phyloP scores from a whole-genome alignment of 2,329 filamentous ascomycete genomes.

The Zasmidium cellare region DNA sequence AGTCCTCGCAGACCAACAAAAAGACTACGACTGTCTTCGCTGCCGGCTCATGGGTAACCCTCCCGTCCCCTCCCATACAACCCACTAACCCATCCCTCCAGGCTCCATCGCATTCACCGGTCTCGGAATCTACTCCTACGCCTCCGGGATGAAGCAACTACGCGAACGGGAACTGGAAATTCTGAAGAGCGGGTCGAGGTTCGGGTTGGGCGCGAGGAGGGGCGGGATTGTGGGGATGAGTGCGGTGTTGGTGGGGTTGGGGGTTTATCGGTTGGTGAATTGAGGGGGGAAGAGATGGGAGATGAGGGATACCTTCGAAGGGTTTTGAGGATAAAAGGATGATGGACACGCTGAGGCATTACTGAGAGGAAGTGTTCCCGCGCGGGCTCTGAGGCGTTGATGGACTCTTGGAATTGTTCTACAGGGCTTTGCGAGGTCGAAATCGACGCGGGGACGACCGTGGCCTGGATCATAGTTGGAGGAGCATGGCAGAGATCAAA shows the following conservation, averaged over 20 bases:
- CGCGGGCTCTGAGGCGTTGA: too few relatives aligned
- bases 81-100: constrained; percentile 19
- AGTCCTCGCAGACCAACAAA: constrained; percentile 24
- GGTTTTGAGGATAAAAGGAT: background rate
- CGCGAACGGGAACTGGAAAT: constrained; percentile 42
- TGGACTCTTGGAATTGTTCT: too few relatives aligned
- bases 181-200: constrained; percentile 40
- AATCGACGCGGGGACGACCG: too few relatives aligned
- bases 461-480: too few relatives aligned
- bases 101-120: constrained; percentile 48
- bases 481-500: too few relatives aligned
- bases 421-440: too few relatives aligned
- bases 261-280: constrained; percentile 43
- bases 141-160: constrained; percentile 47
- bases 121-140: constrained; percentile 48
- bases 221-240: constrained; percentile 43
- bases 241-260: constrained; percentile 44
- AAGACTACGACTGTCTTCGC: constrained; percentile 34
- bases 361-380: too few relatives aligned
- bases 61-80: background rate
- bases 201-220: constrained; percentile 43
- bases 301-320: background rate
- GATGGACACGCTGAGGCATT: too few relatives aligned
- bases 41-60: constrained; percentile 36
- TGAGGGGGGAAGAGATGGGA: constrained; percentile 13